Evolutionary conservation across 2,329 filamentous ascomycete species (phyloP).

Genomic region (Cladosporium austrohemisphaericum): DNA sequence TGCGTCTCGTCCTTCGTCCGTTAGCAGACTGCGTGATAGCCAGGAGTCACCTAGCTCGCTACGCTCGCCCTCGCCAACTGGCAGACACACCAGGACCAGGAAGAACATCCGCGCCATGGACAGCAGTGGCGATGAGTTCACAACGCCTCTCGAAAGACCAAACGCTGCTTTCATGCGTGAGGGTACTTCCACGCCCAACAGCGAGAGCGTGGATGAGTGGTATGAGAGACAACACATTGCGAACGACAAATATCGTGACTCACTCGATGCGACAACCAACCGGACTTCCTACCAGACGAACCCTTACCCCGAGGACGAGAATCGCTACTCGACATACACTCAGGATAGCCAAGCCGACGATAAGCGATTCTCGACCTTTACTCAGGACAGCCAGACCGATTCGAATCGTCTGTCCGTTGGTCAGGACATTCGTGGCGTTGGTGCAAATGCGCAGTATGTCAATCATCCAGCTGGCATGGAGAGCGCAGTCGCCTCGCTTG

Average conservation of each 20-base stretch:
- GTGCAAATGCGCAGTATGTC: slow-evolving; percentile 72
- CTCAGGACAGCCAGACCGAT: slow-evolving; percentile 53
- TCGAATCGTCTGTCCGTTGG: slow-evolving; percentile 4
- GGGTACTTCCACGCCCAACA: slow-evolving; percentile 26
- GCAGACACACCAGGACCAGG: slow-evolving; percentile 51
- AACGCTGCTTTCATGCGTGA: slow-evolving; percentile 49
- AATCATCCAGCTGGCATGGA: slow-evolving; percentile 71
- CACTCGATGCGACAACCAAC: slow-evolving; percentile 31
- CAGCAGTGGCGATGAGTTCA: slow-evolving; percentile 45
- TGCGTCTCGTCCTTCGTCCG: slow-evolving; percentile 53
- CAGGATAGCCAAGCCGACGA: slow-evolving; percentile 51
- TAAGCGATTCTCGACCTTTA: slow-evolving; percentile 12
- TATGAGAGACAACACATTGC: slow-evolving; percentile 53
- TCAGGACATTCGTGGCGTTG: slow-evolving; percentile 67
- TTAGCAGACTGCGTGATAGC: slow-evolving; percentile 52
- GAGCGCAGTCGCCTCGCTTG: slow-evolving; percentile 84
- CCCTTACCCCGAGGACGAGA: slow-evolving; percentile 52
- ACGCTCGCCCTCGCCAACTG: slow-evolving; percentile 57
- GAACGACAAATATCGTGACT: slow-evolving; percentile 56
- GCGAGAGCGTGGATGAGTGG: slow-evolving; percentile 46
- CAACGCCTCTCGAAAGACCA: slow-evolving; percentile 33
- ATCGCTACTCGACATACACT: slow-evolving; percentile 48
- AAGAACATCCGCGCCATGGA: slow-evolving; percentile 48
- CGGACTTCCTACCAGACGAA: slow-evolving; percentile 43
- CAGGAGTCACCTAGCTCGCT: slow-evolving; percentile 57